Percentiles rank a stretch among this genome's conserved stretches.
Conservation (phyloP, 176 grass and related monocot species). For the Avena eriantha region DNA sequence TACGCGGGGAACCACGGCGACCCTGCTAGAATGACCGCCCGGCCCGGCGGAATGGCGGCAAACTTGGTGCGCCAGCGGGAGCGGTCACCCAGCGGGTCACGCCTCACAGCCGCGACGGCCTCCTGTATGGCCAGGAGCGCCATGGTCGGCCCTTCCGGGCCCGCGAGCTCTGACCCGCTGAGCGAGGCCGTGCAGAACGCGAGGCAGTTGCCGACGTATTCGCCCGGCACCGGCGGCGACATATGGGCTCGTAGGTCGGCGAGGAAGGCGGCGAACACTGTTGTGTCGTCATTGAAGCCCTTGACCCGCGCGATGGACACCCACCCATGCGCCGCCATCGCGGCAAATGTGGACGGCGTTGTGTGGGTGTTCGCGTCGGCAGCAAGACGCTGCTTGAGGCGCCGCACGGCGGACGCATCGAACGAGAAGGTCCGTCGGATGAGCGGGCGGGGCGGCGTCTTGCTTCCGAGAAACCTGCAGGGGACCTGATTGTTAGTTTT, state of each 20-base stretch:
- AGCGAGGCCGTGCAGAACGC: neutral
- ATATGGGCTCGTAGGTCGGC: neutral
- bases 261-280: slow-evolving; percentile 18
- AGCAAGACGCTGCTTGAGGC: neutral
- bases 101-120: neutral
- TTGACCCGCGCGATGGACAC: slow-evolving; percentile 24
- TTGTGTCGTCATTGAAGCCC: neutral
- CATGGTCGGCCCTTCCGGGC: neutral
- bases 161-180: neutral
- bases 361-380: neutral
- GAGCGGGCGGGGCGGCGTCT: neutral
- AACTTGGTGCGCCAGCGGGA: neutral
- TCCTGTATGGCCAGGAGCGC: neutral
- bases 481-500: neutral
- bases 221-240: neutral
- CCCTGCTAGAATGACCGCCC: neutral
- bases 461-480: neutral
- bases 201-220: slow-evolving; percentile 27
- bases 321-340: slow-evolving; percentile 20
- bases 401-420: neutral
- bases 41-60: neutral
- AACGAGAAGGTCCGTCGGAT: slow-evolving; percentile 29
- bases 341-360: slow-evolving; percentile 11
- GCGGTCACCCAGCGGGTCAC: neutral
- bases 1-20: slow-evolving; percentile 35